Base-by-base conservation (phyloP, 768 basidiomycete genomes). In the Agrocybe praecox region DNA sequence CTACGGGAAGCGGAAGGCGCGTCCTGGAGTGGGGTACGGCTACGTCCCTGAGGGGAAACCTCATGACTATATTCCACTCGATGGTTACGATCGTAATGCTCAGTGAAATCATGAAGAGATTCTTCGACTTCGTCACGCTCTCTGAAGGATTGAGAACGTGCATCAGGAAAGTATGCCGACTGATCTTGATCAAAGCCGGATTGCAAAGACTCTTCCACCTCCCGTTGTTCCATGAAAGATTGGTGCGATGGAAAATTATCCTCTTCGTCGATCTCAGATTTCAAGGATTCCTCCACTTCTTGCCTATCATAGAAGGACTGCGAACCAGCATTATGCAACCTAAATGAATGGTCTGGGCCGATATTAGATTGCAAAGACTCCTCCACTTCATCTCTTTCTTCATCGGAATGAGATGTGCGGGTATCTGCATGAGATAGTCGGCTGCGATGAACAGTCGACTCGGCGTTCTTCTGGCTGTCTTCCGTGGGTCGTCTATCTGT, bases 351-450 rank as follows among this genome's bases (percentile, higher is more conserved):
- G 12, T 45, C 42, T 32, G 23, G 12, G 19, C 26, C 26, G 24
- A n/a, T n/a, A 14, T 53, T 29, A 17, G 42, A 32, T 33, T 46
- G 43, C 24, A 44, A n/a, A 14, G 24, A 32, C 3, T 17, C 33
- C 24, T 24, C 52, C 15, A 49, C 48, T 49, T 49, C 48, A 34
- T 49, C 48, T 8, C 29, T 49, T 21, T 49, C 48, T 26, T 32
- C 48, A 18, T 49, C 36, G 12, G 36, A 40, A 40, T 14, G n/a
- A 40, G 8, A 71, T 53, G 19, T 77, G 80, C 18, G 66, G 61
- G 14, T 68, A 63, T 26, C 9, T 4, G 26, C 9, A 29, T 29
- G 26, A 9, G 26, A 29, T 29, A 29, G 9, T 29, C 26, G 26
- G 9, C 26, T 29, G 26, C 26, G 26, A 29, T 29, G 26, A 29